These are phyloP conservation scores for Hypoxylon trugodes DNA, from an alignment of 495 filamentous ascomycete genomes.

Conservation along the genomic window DNA sequence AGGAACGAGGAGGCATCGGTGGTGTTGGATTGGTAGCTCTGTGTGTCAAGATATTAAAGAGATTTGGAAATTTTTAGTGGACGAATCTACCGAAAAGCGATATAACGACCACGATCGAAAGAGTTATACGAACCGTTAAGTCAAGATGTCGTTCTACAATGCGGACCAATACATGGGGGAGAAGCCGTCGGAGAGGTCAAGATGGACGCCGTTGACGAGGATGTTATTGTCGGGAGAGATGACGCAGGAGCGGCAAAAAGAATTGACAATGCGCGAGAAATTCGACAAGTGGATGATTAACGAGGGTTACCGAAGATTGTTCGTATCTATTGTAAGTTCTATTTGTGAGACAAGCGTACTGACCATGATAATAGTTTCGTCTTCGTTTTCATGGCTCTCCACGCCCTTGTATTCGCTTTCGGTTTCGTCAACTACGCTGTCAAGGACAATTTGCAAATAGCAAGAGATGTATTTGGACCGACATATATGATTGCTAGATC, in stretches of 20 bases:
- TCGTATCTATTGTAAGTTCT: slow-evolving; percentile 45
- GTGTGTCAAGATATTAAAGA: neutral
- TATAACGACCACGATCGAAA: slow-evolving; percentile 7
- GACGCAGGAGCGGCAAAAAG: slow-evolving; percentile 67
- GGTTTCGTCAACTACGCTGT: slow-evolving; percentile 78
- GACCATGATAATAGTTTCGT: slow-evolving; percentile 64
- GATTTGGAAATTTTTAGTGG: slow-evolving; percentile 4
- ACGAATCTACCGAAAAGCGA: slow-evolving; percentile 11
- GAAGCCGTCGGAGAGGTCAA: slow-evolving; percentile 67
- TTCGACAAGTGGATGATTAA: slow-evolving; percentile 77
- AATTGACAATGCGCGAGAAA: slow-evolving; percentile 62
- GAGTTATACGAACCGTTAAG: slow-evolving; percentile 1
- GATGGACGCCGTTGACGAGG: slow-evolving; percentile 74
- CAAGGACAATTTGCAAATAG: slow-evolving; percentile 71
- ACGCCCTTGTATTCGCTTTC: slow-evolving; percentile 74
- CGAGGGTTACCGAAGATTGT: slow-evolving; percentile 79
- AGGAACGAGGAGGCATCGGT: slow-evolving; percentile 35
- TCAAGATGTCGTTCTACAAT: slow-evolving; percentile 55
- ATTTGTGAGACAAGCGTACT: slow-evolving; percentile 27
- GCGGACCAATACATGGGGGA: slow-evolving; percentile 44
- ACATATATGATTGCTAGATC: slow-evolving; percentile 77
- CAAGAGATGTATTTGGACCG: slow-evolving; percentile 70
- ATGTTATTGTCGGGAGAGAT: slow-evolving; percentile 77
- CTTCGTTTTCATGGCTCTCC: slow-evolving; percentile 70
- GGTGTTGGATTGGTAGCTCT: slow-evolving; percentile 27